A percentile compares a stretch with the other conserved stretches of the same genome.
phyloP scores from a whole-genome alignment of 2,329 filamentous ascomycete species.

The Pseudogymnoascus sp. region DNA sequence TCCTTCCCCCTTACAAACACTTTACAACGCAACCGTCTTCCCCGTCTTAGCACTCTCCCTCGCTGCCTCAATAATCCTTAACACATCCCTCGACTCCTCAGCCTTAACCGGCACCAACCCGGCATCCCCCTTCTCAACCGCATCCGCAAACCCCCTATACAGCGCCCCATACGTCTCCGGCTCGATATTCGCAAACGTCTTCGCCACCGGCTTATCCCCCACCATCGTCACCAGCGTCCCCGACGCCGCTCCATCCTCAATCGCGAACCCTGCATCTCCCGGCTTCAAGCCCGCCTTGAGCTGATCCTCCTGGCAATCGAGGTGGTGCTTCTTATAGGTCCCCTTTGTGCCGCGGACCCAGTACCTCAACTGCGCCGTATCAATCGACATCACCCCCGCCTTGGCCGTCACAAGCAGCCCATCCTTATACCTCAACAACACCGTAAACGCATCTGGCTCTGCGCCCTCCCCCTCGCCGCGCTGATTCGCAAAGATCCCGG shows the following conservation, averaged over 20 bases:
- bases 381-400: constrained; percentile 58
- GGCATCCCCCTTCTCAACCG: constrained; percentile 39
- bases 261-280: constrained; percentile 53
- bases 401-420: constrained; percentile 61
- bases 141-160: constrained; percentile 48
- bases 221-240: constrained; percentile 50
- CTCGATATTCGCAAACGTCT: constrained; percentile 47
- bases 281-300: constrained; percentile 55
- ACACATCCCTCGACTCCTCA: constrained; percentile 43
- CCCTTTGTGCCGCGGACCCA: constrained; percentile 70
- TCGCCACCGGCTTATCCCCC: constrained; percentile 40
- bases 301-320: constrained; percentile 71
- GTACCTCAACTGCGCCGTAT: constrained; percentile 61
- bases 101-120: constrained; percentile 45
- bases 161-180: constrained; percentile 61
- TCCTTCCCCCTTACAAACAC: background rate
- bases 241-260: constrained; percentile 49
- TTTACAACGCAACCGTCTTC: constrained; percentile 25
- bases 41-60: constrained; percentile 43
- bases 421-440: constrained; percentile 54
- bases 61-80: constrained; percentile 48
- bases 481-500: constrained; percentile 59
- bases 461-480: constrained; percentile 39
- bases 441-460: constrained; percentile 50
- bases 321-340: constrained; percentile 60